Evolutionary conservation across 108 stramenopile species (phyloP).

Genomic region (Cylindrotheca fusiformis): DNA sequence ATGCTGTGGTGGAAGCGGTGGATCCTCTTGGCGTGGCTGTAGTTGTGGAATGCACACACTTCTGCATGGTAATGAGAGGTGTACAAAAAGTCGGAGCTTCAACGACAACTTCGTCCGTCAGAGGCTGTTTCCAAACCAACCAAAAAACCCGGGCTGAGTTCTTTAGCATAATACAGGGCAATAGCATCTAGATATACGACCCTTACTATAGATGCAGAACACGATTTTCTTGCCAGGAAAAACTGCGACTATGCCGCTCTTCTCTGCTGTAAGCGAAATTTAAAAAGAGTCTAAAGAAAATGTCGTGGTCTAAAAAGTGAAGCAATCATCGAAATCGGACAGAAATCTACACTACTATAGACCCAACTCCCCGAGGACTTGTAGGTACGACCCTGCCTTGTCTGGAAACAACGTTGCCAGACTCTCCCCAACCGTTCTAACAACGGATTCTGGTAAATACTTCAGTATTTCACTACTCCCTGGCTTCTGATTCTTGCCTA

Average conservation of each 20-base stretch:
- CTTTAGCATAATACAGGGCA: constrained; percentile 79
- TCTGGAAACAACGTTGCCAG: constrained; percentile 24
- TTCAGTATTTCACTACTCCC: constrained; percentile 30
- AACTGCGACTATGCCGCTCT: too few species aligned
- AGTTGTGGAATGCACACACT: constrained; percentile 94
- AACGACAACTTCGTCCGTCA: constrained; percentile 90
- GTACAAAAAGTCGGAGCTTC: constrained; percentile 90
- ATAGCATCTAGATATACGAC: too few species aligned
- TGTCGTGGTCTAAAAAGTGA: too few species aligned
- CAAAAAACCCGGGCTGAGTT: constrained; percentile 92
- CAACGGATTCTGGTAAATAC: constrained; percentile 18
- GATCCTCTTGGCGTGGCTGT: constrained; percentile 96
- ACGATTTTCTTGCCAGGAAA: too few species aligned
- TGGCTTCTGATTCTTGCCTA: constrained; percentile 22
- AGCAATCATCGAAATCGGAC: too few species aligned
- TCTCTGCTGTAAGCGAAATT: too few species aligned
- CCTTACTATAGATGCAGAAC: too few species aligned
- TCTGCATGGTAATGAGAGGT: constrained; percentile 99
- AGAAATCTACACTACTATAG: too few species aligned
- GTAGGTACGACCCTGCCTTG: constrained; percentile 5
- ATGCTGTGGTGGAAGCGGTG: constrained; percentile 91
- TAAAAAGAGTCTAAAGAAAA: too few species aligned
- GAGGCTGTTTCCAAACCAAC: constrained; percentile 90
- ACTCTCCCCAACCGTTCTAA: constrained; percentile 9
- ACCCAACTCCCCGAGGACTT: constrained; percentile 25